phyloP scores from a whole-genome alignment of 1,284 basidiomycete genomes.

The Anthracocystis setariae region DNA sequence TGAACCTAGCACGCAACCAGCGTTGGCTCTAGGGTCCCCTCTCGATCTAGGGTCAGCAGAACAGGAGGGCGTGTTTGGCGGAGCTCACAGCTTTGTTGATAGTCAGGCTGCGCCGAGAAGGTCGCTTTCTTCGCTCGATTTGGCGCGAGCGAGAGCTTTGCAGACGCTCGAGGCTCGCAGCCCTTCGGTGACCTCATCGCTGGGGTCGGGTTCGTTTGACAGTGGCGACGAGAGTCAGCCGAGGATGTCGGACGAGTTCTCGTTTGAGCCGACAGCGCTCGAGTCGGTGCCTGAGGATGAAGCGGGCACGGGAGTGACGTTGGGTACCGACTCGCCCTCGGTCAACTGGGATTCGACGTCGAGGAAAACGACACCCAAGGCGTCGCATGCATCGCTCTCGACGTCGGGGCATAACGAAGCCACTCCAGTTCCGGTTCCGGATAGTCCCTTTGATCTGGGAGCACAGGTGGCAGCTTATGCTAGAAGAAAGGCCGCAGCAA shows the following conservation, averaged over 20 bases:
- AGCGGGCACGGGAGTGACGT: not conserved
- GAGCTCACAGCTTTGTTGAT: slow-evolving; percentile 16
- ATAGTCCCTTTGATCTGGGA: slow-evolving; percentile 42
- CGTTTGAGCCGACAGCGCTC: slow-evolving; percentile 39
- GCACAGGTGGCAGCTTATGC: slow-evolving; percentile 48
- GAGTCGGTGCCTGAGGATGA: slow-evolving; percentile 39
- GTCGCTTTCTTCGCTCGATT: slow-evolving; percentile 36
- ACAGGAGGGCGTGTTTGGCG: slow-evolving; percentile 31
- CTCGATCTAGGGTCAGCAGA: slow-evolving; percentile 37
- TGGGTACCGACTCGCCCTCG: slow-evolving; percentile 6
- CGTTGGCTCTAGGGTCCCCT: slow-evolving; percentile 33
- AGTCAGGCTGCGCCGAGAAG: slow-evolving; percentile 13
- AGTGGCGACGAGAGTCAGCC: slow-evolving; percentile 18
- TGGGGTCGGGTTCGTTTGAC: slow-evolving; percentile 18
- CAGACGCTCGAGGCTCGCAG: slow-evolving; percentile 26
- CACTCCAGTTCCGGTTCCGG: slow-evolving; percentile 15
- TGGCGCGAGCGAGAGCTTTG: slow-evolving; percentile 35
- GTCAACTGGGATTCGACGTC: slow-evolving; percentile 20
- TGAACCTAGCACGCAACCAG: not conserved
- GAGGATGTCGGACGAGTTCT: slow-evolving; percentile 34
- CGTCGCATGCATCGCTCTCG: slow-evolving; percentile 13
- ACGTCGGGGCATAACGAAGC: slow-evolving; percentile 1
- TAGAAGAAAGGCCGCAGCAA: slow-evolving; percentile 28
- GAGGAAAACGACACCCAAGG: slow-evolving; percentile 30
- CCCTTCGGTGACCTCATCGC: slow-evolving; percentile 11